These are phyloP conservation scores for Ulota crispa DNA, from an alignment of 225 moss, liverwort and hornwort species.

Conservation along the genomic window DNA sequence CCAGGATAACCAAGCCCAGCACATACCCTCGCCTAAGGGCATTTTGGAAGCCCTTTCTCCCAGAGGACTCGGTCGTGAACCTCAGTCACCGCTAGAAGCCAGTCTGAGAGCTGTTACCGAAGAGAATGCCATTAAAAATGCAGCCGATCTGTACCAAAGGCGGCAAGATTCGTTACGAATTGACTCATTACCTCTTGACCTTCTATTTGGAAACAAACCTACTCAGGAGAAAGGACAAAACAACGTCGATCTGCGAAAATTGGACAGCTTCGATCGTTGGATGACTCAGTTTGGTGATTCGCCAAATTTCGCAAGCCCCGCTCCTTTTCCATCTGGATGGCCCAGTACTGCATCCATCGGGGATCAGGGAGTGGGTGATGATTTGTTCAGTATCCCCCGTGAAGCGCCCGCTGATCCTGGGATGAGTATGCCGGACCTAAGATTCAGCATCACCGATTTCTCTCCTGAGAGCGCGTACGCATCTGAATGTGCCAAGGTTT, in stretches of 20 bases:
- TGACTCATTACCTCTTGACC: constrained; percentile 42
- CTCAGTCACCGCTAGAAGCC: constrained; percentile 78
- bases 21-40: constrained; percentile 57
- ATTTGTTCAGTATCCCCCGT: constrained; percentile 34
- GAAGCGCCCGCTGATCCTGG: constrained; percentile 34
- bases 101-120: constrained; percentile 75
- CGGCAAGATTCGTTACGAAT: constrained; percentile 37
- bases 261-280: constrained; percentile 82
- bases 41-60: constrained; percentile 79
- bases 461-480: constrained; percentile 83
- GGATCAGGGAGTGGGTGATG: constrained; percentile 35
- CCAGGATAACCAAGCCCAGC: constrained; percentile 33
- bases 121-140: constrained; percentile 61
- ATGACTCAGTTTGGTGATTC: constrained; percentile 51
- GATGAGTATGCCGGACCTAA: constrained; percentile 50
- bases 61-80: constrained; percentile 71
- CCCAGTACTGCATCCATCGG: constrained; percentile 30
- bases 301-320: constrained; percentile 26
- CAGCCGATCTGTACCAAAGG: constrained; percentile 41
- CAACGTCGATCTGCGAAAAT: constrained; percentile 35
- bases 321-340: constrained; percentile 44
- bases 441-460: constrained; percentile 73
- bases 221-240: constrained; percentile 18
- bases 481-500: constrained; percentile 71
- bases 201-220: constrained; percentile 27